A percentile compares a stretch with the other conserved stretches of the same genome.
Conservation (phyloP, 23 red algal species). For the Gracilariopsis chorda region DNA sequence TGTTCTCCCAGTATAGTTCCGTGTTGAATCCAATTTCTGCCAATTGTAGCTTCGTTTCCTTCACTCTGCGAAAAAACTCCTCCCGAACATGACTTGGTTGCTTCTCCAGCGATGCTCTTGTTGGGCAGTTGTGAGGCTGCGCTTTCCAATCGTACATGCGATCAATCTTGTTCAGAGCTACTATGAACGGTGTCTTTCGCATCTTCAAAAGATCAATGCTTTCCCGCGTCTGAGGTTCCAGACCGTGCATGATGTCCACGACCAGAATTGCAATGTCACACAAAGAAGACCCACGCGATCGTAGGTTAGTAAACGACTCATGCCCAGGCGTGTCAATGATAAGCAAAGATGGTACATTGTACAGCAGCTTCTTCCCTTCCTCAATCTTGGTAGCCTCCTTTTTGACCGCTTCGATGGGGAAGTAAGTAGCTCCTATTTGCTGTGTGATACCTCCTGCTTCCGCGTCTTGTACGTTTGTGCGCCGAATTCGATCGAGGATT, state of each 20-base stretch:
- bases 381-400: constrained; percentile 84
- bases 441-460: constrained; percentile 99
- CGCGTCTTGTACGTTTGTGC: constrained; percentile 96
- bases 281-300: constrained; percentile 92
- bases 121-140: constrained; percentile 62
- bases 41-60: constrained; percentile 83
- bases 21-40: constrained; percentile 97
- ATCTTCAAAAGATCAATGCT: constrained; percentile 91
- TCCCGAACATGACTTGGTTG: constrained; percentile 68
- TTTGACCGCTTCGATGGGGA: constrained; percentile 94
- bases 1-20: constrained; percentile 96
- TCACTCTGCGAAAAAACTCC: constrained; percentile 80
- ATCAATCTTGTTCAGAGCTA: constrained; percentile 99
- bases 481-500: constrained; percentile 95
- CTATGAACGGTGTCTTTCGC: constrained; percentile 97
- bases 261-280: constrained; percentile 99
- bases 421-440: constrained; percentile 99
- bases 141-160: constrained; percentile 95
- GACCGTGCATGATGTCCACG: constrained; percentile 98
- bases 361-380: constrained; percentile 51
- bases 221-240: constrained; percentile 95
- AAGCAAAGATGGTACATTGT: constrained; percentile 93
- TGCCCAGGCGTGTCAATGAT: constrained; percentile 99
- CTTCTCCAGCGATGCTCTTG: constrained; percentile 55
- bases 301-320: constrained; percentile 98